Percentiles rank a stretch among this genome's conserved stretches.
Conservation (phyloP, 1,284 basidiomycete species). For the Fereydounia khargensis region DNA sequence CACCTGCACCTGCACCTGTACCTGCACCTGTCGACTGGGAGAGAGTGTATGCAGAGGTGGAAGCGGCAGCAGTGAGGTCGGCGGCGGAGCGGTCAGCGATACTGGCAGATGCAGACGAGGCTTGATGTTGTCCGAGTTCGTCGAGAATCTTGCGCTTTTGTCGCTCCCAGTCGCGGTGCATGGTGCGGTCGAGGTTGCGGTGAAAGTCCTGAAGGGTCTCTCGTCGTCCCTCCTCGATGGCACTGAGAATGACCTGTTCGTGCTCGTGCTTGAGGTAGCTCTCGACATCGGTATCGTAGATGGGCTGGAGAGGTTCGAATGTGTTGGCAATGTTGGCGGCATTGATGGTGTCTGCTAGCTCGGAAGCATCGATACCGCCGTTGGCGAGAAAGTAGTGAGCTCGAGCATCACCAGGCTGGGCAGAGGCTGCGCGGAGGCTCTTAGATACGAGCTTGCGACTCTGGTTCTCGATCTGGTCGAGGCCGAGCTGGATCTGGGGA, state of each 20-base stretch:
- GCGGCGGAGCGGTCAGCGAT: constrained; percentile 8
- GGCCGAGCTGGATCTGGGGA: constrained; percentile 77
- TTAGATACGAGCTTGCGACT: constrained; percentile 51
- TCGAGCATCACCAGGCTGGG: constrained; percentile 60
- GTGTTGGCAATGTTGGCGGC: constrained; percentile 79
- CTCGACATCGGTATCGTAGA: constrained; percentile 85
- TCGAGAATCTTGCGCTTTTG: constrained; percentile 87
- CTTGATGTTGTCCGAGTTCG: constrained; percentile 67
- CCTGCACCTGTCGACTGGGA: background rate
- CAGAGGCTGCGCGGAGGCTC: constrained; percentile 61
- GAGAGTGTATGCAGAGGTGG: constrained; percentile 29
- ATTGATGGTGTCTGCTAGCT: constrained; percentile 74
- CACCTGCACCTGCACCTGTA: constrained; percentile 5
- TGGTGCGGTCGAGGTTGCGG: constrained; percentile 71
- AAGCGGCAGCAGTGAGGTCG: constrained; percentile 12
- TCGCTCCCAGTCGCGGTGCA: constrained; percentile 79
- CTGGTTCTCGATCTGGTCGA: constrained; percentile 89
- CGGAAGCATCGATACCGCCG: constrained; percentile 81
- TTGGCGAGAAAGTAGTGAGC: constrained; percentile 70
- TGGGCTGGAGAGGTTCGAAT: constrained; percentile 80
- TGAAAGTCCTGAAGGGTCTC: constrained; percentile 85
- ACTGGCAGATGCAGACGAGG: constrained; percentile 6
- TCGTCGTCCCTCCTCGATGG: constrained; percentile 82
- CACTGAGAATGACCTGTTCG: constrained; percentile 88
- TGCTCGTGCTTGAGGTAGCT: constrained; percentile 80